These are phyloP conservation scores for Bacterosira constricta DNA, from an alignment of 108 stramenopile species.

Conservation along the genomic window DNA sequence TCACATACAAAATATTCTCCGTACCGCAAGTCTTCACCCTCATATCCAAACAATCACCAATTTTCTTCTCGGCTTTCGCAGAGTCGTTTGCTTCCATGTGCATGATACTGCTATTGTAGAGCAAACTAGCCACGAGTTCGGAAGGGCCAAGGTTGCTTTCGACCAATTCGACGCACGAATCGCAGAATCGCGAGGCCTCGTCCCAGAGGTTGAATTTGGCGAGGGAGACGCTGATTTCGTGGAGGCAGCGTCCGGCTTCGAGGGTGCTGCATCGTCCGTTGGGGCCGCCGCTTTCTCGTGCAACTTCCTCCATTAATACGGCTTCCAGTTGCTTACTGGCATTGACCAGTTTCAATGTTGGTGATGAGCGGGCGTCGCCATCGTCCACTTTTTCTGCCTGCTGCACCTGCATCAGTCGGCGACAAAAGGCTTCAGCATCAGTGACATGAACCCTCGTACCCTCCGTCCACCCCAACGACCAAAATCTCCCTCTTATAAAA, in stretches of 20 bases:
- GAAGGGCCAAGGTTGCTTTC: constrained; percentile 51
- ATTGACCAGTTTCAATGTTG: not conserved
- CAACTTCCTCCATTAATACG: constrained; percentile 26
- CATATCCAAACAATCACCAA: constrained; percentile 62
- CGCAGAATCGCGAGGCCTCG: constrained; percentile 70
- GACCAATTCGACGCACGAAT: constrained; percentile 66
- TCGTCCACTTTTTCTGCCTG: constrained; percentile 14
- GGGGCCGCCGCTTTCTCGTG: constrained; percentile 6
- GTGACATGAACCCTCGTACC: constrained; percentile 62
- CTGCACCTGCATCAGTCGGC: no score
- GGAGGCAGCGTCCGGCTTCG: constrained; percentile 69
- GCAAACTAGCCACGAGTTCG: constrained; percentile 66
- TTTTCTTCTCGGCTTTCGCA: constrained; percentile 52
- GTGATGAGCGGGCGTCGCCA: not conserved
- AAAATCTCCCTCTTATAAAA: constrained; percentile 71
- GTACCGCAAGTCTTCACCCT: constrained; percentile 60
- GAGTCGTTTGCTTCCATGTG: constrained; percentile 66
- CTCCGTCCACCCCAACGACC: constrained; percentile 63
- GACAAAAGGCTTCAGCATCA: constrained; percentile 69
- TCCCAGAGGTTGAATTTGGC: constrained; percentile 73
- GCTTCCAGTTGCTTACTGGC: constrained; percentile 20
- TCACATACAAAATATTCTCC: constrained; percentile 65
- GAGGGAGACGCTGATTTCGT: constrained; percentile 77
- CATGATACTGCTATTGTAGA: constrained; percentile 70
- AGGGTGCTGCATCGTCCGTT: constrained; percentile 33